Percentiles rank a stretch among this genome's conserved stretches.
Conservation (phyloP, 2,329 filamentous ascomycete genomes). For the Shiraia bambusicola region DNA sequence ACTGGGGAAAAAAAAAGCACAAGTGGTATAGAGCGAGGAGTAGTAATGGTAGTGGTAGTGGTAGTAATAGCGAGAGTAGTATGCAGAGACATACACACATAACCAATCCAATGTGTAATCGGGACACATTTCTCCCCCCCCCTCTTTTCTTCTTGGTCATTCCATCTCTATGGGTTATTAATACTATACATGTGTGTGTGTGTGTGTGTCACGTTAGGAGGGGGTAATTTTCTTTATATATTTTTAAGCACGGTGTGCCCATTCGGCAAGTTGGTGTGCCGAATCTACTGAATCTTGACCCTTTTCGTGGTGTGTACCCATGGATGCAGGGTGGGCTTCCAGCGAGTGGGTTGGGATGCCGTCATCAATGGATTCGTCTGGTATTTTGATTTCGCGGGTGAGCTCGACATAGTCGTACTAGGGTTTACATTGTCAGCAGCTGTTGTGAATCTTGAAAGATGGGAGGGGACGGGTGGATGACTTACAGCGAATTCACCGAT, state of each 20-base stretch:
- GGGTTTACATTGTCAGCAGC: slow-evolving; percentile 5
- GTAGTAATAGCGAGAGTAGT: too few relatives aligned
- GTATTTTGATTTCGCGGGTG: slow-evolving; percentile 57
- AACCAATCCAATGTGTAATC: too few relatives aligned
- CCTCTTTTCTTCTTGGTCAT: too few relatives aligned
- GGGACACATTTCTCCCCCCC: too few relatives aligned
- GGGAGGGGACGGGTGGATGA: slow-evolving; percentile 10
- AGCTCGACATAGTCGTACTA: slow-evolving; percentile 88
- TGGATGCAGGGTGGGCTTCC: slow-evolving; percentile 28
- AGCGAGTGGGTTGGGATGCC: slow-evolving; percentile 40
- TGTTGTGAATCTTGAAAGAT: slow-evolving; percentile 4
- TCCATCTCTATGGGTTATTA: too few relatives aligned
- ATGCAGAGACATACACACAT: too few relatives aligned
- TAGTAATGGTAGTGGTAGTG: not conserved
- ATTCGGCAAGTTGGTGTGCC: slow-evolving; percentile 37
- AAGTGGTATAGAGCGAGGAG: slow-evolving; percentile 8
- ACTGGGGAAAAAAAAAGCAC: not conserved
- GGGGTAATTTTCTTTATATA: too few relatives aligned
- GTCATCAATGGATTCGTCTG: slow-evolving; percentile 44
- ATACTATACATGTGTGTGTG: too few relatives aligned
- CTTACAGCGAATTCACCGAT: slow-evolving; percentile 85
- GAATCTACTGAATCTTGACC: slow-evolving; percentile 42
- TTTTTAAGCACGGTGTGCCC: slow-evolving; percentile 35
- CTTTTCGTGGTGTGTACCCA: slow-evolving; percentile 40
- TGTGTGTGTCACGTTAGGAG: too few relatives aligned